phyloP scores from a whole-genome alignment of 805 yeast genomes.

The Isabelozyma heimii region DNA sequence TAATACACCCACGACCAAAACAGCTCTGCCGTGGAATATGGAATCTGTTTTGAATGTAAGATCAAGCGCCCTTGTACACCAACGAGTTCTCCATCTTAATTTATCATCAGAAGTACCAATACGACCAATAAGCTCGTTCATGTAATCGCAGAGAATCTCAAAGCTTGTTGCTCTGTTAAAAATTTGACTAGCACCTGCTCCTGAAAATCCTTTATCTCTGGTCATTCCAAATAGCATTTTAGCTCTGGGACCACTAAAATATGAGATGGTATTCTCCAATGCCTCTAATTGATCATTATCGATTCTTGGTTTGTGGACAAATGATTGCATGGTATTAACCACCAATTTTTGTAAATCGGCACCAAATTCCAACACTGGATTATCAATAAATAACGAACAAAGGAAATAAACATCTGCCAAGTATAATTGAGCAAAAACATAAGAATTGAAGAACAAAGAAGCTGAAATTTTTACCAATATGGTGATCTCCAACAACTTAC shows the following conservation, averaged over 20 bases:
- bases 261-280: conserved; percentile 47
- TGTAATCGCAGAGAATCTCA: conserved; percentile 56
- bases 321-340: conserved; percentile 68
- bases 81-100: conserved; percentile 58
- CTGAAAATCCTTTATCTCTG: conserved; percentile 44
- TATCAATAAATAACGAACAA: conserved; percentile 58
- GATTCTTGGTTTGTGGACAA: conserved; percentile 55
- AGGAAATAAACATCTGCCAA: conserved; percentile 71
- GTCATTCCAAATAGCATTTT: conserved; percentile 69
- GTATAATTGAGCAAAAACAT: conserved; percentile 56
- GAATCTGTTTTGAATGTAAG: conserved; percentile 57
- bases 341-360: conserved; percentile 57
- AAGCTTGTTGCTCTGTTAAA: conserved; percentile 45
- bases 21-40: conserved; percentile 63
- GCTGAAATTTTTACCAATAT: conserved; percentile 64
- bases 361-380: conserved; percentile 55
- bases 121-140: conserved; percentile 51
- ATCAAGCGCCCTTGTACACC: conserved; percentile 63
- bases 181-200: conserved; percentile 31
- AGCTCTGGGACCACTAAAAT: conserved; percentile 59
- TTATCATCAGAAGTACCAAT: conserved; percentile 47
- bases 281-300: conserved; percentile 31
- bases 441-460: conserved; percentile 68
- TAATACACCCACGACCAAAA: conserved; percentile 67
- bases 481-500: conserved; percentile 67